Evolutionary conservation across 495 filamentous ascomycete genomes (phyloP).

Genomic region (Penicillium ucsense): DNA sequence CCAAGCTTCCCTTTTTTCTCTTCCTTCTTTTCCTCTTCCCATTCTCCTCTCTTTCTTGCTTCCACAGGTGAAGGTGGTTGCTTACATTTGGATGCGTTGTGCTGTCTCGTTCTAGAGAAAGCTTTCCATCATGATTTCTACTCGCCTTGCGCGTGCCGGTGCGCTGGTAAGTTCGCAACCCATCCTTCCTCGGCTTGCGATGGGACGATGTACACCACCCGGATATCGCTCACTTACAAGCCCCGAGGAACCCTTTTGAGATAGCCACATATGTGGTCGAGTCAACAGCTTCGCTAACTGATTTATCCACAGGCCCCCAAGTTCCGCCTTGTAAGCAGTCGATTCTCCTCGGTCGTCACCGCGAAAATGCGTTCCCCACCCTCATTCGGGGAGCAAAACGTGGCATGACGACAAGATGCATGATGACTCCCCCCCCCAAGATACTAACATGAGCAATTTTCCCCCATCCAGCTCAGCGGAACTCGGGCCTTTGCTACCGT

Average conservation of each 20-base stretch:
- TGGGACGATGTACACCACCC: not conserved
- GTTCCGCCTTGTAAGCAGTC: conserved; percentile 45
- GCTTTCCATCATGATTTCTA: conserved; percentile 45
- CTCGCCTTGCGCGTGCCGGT: conserved; percentile 46
- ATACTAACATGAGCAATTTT: conserved; percentile 6
- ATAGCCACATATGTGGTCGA: not conserved
- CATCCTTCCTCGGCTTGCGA: conserved; percentile 4
- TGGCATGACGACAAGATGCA: not conserved
- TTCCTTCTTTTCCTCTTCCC: conserved; percentile 19
- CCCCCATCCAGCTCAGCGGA: conserved; percentile 31
- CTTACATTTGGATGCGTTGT: conserved; percentile 32
- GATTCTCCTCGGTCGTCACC: not conserved
- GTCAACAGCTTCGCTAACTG: conserved; percentile 13
- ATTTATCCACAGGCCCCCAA: conserved; percentile 30
- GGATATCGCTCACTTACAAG: not conserved
- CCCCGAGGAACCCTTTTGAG: not conserved
- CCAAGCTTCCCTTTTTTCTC: conserved; percentile 38
- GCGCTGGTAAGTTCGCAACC: conserved; percentile 41
- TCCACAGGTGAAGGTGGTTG: conserved; percentile 36
- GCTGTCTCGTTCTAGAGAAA: conserved; percentile 17
- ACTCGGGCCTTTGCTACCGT: conserved; percentile 53
- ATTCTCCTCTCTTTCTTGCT: conserved; percentile 30
- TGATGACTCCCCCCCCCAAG: not conserved
- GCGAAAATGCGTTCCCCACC: not conserved
- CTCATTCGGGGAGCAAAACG: not conserved